Base-by-base conservation (phyloP, 768 basidiomycete species). In the Boletus patriciae region DNA sequence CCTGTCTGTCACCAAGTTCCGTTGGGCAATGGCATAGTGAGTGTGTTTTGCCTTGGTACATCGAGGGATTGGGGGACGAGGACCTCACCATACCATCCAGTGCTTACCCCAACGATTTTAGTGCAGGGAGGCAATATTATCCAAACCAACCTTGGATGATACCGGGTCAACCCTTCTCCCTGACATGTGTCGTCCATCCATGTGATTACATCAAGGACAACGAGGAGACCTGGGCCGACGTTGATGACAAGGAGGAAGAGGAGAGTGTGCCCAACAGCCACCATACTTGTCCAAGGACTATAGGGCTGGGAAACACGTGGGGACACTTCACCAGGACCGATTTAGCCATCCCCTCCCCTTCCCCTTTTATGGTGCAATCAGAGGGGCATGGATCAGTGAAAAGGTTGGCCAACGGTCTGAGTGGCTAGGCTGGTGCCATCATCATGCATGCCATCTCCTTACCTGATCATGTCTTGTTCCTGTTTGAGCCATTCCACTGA, bases 11-110 rank as follows among this genome's bases (percentile, higher is more conserved):
- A 87, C 87, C 8, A 96, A 96, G 0, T 88, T 97, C 63, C 87
- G 90, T n/a, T 97, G 90, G 92, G 93, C 94, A 6, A 80, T 98
- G 50, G 83, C 87, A 1, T 88, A 89, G 72, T 98, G 95, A 96
- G 93, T 87, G 4, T 95, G 95, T 3, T 96, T 92, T 73, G 85
- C 93, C 0, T 72, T 98, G 66, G 92, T 95, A 61, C 46, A 84
- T 74, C 16, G 16, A 27, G 18, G 49, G 29, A 29, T 29, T 19
- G 43, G 13, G 31, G 41, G 34, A 46, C 23, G n/a, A n/a, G 41
- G n/a, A n/a, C n/a, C 29, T 31, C 9, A 3, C 29, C 10, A 10
- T 31, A 15, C n/a, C 31, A 31, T 46, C 29, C 21, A 11, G 41
- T 40, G 46, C 57, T 60, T 62, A 66, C 64, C 60, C 59, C n/a